Base-by-base conservation (phyloP, 768 basidiomycete genomes). In the Mycena rosella region DNA sequence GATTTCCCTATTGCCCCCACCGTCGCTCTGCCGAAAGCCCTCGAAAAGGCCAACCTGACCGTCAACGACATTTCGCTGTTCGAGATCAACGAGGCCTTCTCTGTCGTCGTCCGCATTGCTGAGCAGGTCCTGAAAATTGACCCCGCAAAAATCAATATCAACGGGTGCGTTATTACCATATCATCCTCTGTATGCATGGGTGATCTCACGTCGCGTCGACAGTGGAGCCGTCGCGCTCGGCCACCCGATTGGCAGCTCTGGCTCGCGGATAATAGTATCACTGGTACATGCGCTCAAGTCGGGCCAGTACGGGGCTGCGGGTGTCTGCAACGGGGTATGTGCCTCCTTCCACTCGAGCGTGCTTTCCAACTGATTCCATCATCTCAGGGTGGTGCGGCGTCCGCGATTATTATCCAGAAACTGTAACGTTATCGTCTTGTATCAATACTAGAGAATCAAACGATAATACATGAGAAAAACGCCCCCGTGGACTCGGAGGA, bases 11-110 rank as follows among this genome's bases (percentile, higher is more conserved):
- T 89, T 72, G 98, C 98, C 26, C 98, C 98, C 15, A 94, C 97
- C 8, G 85, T 94, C 69, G 97, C 97, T 29, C 81, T 99, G 42
- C 98, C 98, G 24, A 80, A 88, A 64, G 98, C 98, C 15, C 83
- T 99, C 66, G 82, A 96, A 83, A 91, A 87, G 75, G 98, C 97
- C 24, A 93, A 93, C 73, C 84, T 99, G 63, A 88, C 89, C 22
- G 76, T 89, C 53, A 84, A 92, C 48, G 95, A 99, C 74, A 95
- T 99, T 70, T 86, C 96, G 49, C 86, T 92, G 54, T 99, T 95
- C 77, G 98, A 99, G 80, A 88, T 99, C 78, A 99, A 99, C 79
- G 97, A 99, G 80, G 97, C 97, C 29, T 99, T 98, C 87, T 96
- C 96, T 2, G 93, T 93, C 52, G 97, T 99, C 72, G 92, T 94